phyloP scores from a whole-genome alignment of 805 yeast genomes.

The Komagataella ulmi region DNA sequence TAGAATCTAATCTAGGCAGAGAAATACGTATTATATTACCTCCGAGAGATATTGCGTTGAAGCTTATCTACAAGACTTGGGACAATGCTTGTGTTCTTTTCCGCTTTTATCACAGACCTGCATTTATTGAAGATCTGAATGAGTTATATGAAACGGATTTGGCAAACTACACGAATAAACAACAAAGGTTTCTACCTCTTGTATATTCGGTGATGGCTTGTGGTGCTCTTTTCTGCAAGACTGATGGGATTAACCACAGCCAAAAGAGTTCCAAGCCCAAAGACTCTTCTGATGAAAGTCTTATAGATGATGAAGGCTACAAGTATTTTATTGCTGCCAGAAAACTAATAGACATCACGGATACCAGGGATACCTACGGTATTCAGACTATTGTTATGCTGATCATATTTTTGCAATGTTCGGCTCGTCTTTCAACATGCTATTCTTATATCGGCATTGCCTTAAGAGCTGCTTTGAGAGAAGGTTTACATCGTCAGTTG shows the following conservation, averaged over 20 bases:
- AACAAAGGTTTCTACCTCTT: constrained; percentile 63
- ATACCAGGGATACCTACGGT: constrained; percentile 69
- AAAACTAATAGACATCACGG: constrained; percentile 67
- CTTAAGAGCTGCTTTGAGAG: constrained; percentile 64
- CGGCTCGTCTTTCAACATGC: constrained; percentile 78
- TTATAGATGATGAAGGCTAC: constrained; percentile 64
- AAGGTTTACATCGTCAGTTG: constrained; percentile 71
- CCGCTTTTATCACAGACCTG: constrained; percentile 77
- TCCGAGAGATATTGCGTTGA: constrained; percentile 57
- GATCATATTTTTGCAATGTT: constrained; percentile 74
- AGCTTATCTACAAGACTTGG: constrained; percentile 68
- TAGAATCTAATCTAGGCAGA: constrained; percentile 22
- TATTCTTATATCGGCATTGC: constrained; percentile 87
- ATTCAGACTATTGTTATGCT: constrained; percentile 83
- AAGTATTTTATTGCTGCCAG: constrained; percentile 72
- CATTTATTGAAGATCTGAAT: constrained; percentile 61
- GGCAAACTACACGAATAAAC: constrained; percentile 54
- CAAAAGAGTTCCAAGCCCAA: constrained; percentile 7
- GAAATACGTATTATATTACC: constrained; percentile 65
- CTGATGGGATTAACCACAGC: constrained; percentile 18
- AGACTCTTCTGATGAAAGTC: constrained; percentile 15
- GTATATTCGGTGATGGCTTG: constrained; percentile 82
- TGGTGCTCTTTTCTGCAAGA: constrained; percentile 65
- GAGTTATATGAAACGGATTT: constrained; percentile 70
- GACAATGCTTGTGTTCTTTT: constrained; percentile 75